Conservation (phyloP, 2,329 filamentous ascomycete genomes). For the Colletotrichum australisinense region DNA sequence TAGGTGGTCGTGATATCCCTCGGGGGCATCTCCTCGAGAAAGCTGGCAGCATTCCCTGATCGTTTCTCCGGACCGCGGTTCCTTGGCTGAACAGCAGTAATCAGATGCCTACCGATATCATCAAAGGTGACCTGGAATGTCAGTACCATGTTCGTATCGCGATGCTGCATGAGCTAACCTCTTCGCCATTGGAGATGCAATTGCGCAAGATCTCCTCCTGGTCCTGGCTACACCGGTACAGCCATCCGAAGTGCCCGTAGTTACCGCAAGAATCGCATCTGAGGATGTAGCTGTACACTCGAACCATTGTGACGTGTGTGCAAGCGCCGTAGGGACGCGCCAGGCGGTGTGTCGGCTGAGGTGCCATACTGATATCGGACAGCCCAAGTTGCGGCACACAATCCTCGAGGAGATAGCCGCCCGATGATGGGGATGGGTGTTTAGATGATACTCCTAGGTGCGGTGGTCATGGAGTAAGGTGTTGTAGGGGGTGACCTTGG, state of each 20-base stretch:
- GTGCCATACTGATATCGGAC: slow-evolving; percentile 18
- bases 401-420: slow-evolving; percentile 3
- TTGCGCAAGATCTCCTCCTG: slow-evolving; percentile 52
- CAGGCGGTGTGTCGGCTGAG: background rate
- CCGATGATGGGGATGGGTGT: background rate
- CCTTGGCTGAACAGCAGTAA: slow-evolving; percentile 47
- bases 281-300: slow-evolving; percentile 65
- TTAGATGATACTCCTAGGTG: background rate
- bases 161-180: slow-evolving; percentile 36
- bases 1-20: slow-evolving; percentile 55
- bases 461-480: background rate
- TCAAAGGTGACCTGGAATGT: slow-evolving; percentile 47
- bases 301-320: slow-evolving; percentile 76
- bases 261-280: slow-evolving; percentile 70
- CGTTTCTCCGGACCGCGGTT: slow-evolving; percentile 54
- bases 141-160: slow-evolving; percentile 33
- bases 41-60: slow-evolving; percentile 52
- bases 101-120: slow-evolving; percentile 46
- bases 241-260: slow-evolving; percentile 72
- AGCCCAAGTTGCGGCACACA: background rate
- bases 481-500: background rate
- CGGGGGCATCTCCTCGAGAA: slow-evolving; percentile 56
- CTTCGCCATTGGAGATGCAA: slow-evolving; percentile 45
- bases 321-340: slow-evolving; percentile 52
- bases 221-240: slow-evolving; percentile 80